A percentile compares a stretch with the other conserved stretches of the same genome.
Evolutionary conservation across 2,329 filamentous ascomycete species (phyloP).

Genomic region (Fusarium burgessii): DNA sequence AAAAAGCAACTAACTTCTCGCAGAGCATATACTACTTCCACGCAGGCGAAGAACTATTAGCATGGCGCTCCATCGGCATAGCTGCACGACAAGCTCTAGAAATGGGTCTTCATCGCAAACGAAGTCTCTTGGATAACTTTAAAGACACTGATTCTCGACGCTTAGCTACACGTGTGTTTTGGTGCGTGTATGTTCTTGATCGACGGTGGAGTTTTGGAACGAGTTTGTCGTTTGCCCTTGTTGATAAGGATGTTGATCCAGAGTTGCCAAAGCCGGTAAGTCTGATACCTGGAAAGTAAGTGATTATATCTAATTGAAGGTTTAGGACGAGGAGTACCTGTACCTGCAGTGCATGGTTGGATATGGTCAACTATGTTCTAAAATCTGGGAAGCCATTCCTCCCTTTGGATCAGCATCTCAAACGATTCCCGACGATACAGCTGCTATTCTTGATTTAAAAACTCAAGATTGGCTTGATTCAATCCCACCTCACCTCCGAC

Average conservation of each 20-base stretch:
- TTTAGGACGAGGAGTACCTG: slow-evolving; percentile 49
- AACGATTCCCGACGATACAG: slow-evolving; percentile 54
- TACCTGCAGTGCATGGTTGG: slow-evolving; percentile 62
- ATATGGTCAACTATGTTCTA: slow-evolving; percentile 60
- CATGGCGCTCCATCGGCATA: slow-evolving; percentile 61
- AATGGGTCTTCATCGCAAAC: slow-evolving; percentile 61
- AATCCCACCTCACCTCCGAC: slow-evolving; percentile 56
- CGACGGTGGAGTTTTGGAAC: slow-evolving; percentile 65
- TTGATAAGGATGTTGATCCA: slow-evolving; percentile 63
- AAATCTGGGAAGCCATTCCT: slow-evolving; percentile 60
- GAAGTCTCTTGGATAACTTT: slow-evolving; percentile 57
- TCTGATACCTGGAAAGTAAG: neutral
- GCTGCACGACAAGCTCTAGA: slow-evolving; percentile 61
- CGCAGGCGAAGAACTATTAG: slow-evolving; percentile 62
- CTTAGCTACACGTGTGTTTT: slow-evolving; percentile 57
- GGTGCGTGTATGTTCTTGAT: slow-evolving; percentile 64
- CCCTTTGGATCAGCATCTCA: slow-evolving; percentile 52
- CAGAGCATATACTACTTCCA: slow-evolving; percentile 59
- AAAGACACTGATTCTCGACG: slow-evolving; percentile 47
- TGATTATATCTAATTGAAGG: no score
- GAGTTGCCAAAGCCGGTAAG: slow-evolving; percentile 58
- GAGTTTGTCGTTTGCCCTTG: slow-evolving; percentile 61
- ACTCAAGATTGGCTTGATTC: slow-evolving; percentile 60
- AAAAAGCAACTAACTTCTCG: no score
- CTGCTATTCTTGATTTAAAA: slow-evolving; percentile 55